phyloP scores from a whole-genome alignment of 192 early-diverging fungal species.

The Coemansia guatemalensis region DNA sequence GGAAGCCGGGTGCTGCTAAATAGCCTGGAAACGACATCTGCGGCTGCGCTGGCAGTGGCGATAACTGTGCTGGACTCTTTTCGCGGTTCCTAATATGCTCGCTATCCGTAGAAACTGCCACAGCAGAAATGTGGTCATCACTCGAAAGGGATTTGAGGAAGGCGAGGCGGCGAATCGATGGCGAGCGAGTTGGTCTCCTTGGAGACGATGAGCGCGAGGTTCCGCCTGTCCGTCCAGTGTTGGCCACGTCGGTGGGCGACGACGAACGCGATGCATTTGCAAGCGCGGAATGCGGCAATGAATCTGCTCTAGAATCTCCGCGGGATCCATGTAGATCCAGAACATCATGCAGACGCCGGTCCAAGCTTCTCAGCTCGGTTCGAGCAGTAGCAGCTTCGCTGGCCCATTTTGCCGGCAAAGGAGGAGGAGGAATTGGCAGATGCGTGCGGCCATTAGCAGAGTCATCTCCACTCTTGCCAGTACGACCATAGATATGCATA shows the following conservation, averaged over 20 bases:
- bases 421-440: not conserved
- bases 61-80: no score
- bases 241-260: not conserved
- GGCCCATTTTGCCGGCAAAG: not conserved
- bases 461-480: not conserved
- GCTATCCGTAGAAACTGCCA: no score
- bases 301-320: not conserved
- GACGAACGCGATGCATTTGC: not conserved
- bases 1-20: no score
- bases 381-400: not conserved
- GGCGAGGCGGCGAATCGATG: constrained; percentile 29
- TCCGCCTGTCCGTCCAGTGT: not conserved
- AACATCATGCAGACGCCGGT: constrained; percentile 29
- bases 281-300: not conserved
- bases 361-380: constrained; percentile 21
- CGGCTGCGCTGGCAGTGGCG: no score
- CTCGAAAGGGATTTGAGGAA: constrained; percentile 13
- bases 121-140: constrained; percentile 1
- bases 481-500: not conserved
- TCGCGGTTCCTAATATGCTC: no score
- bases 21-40: no score
- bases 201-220: not conserved
- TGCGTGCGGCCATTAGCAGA: not conserved
- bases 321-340: constrained; percentile 12
- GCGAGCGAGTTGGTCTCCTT: constrained; percentile 10